phyloP scores from a whole-genome alignment of 257 asterid genomes.

The Solanum arcanum region DNA sequence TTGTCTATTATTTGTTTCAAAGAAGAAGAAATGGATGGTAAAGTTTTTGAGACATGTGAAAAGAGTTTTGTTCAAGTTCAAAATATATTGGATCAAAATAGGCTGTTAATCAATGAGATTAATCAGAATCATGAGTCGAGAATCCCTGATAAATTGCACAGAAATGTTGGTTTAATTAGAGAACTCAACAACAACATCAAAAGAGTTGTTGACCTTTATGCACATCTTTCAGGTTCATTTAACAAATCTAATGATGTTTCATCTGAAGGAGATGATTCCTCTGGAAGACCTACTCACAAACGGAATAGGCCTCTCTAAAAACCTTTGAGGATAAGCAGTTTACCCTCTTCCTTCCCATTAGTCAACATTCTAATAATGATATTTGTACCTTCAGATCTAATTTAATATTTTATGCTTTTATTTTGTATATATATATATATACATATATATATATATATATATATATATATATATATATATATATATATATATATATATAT shows the following conservation, averaged over 20 bases:
- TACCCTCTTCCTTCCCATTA: not conserved
- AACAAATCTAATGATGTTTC: conserved; percentile 53
- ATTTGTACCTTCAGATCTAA: conserved; percentile 34
- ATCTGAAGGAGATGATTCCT: conserved; percentile 71
- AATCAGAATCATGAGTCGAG: conserved; percentile 88
- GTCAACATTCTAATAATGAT: conserved; percentile 13
- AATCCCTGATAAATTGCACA: conserved; percentile 61
- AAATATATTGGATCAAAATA: conserved; percentile 63
- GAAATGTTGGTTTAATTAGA: conserved; percentile 69
- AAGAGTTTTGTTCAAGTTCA: conserved; percentile 84
- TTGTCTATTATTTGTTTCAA: not conserved
- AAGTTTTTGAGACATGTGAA: conserved; percentile 57
- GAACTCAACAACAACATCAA: conserved; percentile 83
- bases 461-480: too few species aligned
- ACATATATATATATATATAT: too few species aligned
- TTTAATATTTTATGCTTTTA: not conserved
- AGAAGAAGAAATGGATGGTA: conserved; percentile 29
- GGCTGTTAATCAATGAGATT: conserved; percentile 67
- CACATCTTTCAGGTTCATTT: conserved; percentile 59
- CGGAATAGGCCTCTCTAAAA: conserved; percentile 46
- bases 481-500: too few species aligned
- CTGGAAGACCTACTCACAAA: conserved; percentile 25
- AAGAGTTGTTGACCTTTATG: conserved; percentile 73
- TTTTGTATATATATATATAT: not conserved
- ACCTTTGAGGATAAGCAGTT: not conserved